Evolutionary conservation across 148 eudicot genomes (phyloP), one percentile per base, ranked within the genome.

Genomic region (Rhododendron ferrugineum): DNA sequence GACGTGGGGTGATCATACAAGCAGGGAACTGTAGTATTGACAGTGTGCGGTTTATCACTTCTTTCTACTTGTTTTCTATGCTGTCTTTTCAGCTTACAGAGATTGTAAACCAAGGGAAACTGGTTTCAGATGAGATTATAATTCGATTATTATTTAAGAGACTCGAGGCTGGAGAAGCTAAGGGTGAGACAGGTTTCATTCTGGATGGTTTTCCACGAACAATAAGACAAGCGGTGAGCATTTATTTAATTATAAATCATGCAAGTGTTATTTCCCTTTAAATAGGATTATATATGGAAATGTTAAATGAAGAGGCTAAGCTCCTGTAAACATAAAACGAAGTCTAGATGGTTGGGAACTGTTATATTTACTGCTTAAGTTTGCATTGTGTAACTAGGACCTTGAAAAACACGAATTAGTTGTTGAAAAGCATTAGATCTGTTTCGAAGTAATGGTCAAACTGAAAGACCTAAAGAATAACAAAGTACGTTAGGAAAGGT

Each of bases 191-290:
- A 0, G 99, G 99, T 81, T 97, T 97, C 87, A 97, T 97, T 88
- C 95, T 97, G 62, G 99, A 97, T 87, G 99, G 99, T 64, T 97
- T 97, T 89, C 99, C 99, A 8, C 94, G 99, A 82, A 97, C 99
- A 62, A 96, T 97, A 49, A 91, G 94, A 92, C 99, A 97, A 91
- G 99, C 99, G 73, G 99, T 97, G 80, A 92, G 98, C 80, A 85
- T 40, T 18, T 58, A 3, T 10, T 66, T 66, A 26, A 66, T 66
- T 66, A 26, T 26, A n/a, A 10, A 66, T 26, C 73, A n/a, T 66
- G 34, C 32, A 32, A 81, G 26, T 32, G 16, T 75, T 80, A 34
- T 49, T 82, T 60, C 13, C 49, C n/a, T 23, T 13, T 3, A 11
- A 50, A 2, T 50, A 64, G 20, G 52, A 78, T 52, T 47, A 14